Evolutionary conservation across 2,329 filamentous ascomycete genomes (phyloP).

Genomic region (Dothidotthia symphoricarpi): DNA sequence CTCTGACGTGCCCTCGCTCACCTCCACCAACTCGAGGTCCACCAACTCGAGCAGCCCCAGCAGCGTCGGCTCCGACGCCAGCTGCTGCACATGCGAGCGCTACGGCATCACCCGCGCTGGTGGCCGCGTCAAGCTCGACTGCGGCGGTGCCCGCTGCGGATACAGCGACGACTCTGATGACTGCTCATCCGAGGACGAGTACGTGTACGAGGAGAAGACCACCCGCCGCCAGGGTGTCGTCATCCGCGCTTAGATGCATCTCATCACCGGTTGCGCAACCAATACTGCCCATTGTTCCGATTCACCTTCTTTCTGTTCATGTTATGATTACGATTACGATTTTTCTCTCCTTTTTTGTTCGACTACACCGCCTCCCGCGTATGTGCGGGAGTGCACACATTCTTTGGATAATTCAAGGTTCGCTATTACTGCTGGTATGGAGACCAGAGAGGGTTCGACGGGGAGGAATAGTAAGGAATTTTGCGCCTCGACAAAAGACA

Average conservation of each 20-base stretch:
- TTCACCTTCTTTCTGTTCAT: conserved; percentile 11
- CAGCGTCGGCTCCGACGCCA: conserved; percentile 55
- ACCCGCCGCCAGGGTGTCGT: conserved; percentile 50
- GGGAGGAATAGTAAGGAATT: too few species aligned
- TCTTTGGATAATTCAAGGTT: too few species aligned
- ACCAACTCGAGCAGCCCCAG: conserved; percentile 66
- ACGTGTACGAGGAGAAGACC: conserved; percentile 51
- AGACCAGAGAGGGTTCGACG: too few species aligned
- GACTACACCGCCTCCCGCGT: too few species aligned
- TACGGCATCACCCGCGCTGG: conserved; percentile 94
- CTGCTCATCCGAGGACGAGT: conserved; percentile 69
- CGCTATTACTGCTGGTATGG: too few species aligned
- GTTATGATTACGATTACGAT: conserved; percentile 6
- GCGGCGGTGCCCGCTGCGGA: conserved; percentile 82
- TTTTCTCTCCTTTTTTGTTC: conserved; percentile 4
- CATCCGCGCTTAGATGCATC: conserved; percentile 36
- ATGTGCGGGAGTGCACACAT: too few species aligned
- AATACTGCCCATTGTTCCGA: not conserved
- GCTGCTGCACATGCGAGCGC: conserved; percentile 86
- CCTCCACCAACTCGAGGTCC: conserved; percentile 62
- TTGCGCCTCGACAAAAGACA: too few species aligned
- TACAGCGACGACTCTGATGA: conserved; percentile 69
- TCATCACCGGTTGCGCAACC: too few species aligned
- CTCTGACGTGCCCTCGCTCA: conserved; percentile 62
- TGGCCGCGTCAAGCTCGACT: conserved; percentile 94